Percentiles rank a stretch among this genome's conserved stretches.
phyloP scores from a whole-genome alignment of 2,329 filamentous ascomycete genomes.

The Exophiala calicioides region DNA sequence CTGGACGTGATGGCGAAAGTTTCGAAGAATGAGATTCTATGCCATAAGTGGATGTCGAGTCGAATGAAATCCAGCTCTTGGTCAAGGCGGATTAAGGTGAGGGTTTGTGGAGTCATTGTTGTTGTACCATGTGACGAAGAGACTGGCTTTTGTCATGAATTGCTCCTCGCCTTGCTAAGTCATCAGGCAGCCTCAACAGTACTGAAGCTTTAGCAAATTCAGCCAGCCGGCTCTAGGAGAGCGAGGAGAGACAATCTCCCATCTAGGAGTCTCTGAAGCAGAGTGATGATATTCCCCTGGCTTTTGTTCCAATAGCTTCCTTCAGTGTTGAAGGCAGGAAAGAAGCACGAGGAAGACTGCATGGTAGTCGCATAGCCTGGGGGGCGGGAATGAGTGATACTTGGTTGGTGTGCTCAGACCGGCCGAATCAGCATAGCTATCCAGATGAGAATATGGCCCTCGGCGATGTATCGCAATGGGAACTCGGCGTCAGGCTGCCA shows the following conservation, averaged over 20 bases:
- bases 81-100: slow-evolving; percentile 35
- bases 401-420: not conserved
- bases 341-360: not conserved
- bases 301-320: no score
- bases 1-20: slow-evolving; percentile 65
- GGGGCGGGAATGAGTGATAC: not conserved
- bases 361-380: not conserved
- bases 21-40: slow-evolving; percentile 59
- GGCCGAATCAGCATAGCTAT: slow-evolving; percentile 15
- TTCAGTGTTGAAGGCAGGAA: slow-evolving; percentile 31
- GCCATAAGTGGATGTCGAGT: slow-evolving; percentile 59
- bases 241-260: no score
- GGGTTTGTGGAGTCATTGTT: slow-evolving; percentile 58
- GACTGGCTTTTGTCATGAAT: slow-evolving; percentile 26
- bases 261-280: no score
- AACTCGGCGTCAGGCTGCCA: not conserved
- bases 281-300: no score
- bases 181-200: not conserved
- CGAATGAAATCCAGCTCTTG: slow-evolving; percentile 28
- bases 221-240: no score
- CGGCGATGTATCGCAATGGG: slow-evolving; percentile 1
- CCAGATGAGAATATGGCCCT: slow-evolving; percentile 16
- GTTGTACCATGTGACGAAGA: slow-evolving; percentile 41
- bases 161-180: not conserved
- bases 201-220: no score